phyloP scores from a whole-genome alignment of 768 basidiomycete species.

The Chlorophyllum brunneum region DNA sequence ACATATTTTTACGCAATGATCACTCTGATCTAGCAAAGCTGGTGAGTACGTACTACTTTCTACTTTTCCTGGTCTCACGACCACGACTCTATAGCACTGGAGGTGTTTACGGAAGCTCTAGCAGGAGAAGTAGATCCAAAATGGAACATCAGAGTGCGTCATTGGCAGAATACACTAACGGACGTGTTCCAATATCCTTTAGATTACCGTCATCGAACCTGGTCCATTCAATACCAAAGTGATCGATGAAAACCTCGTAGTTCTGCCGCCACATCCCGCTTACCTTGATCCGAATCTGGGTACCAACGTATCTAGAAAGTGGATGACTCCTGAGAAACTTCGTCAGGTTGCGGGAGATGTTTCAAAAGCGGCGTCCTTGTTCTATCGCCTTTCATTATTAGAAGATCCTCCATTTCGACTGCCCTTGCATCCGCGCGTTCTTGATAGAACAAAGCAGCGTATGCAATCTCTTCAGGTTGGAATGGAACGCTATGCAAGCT shows the following conservation, averaged over 20 bases:
- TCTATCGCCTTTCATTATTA: slow-evolving; percentile 6
- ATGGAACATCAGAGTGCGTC: slow-evolving; percentile 45
- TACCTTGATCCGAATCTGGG: slow-evolving; percentile 15
- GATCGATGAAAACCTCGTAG: slow-evolving; percentile 11
- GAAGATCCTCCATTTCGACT: slow-evolving; percentile 8
- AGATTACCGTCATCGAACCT: slow-evolving; percentile 19
- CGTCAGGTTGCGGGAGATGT: not conserved
- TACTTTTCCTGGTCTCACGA: too few relatives aligned
- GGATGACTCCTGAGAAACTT: slow-evolving; percentile 9
- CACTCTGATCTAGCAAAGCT: slow-evolving; percentile 16
- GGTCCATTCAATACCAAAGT: slow-evolving; percentile 17
- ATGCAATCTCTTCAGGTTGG: not conserved
- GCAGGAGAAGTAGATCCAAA: slow-evolving; percentile 36
- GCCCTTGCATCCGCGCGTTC: slow-evolving; percentile 4
- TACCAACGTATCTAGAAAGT: slow-evolving; percentile 6
- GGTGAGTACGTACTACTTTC: not conserved
- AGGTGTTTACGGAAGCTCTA: slow-evolving; percentile 35
- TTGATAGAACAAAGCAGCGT: not conserved
- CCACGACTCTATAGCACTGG: too few relatives aligned
- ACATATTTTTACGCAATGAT: not conserved
- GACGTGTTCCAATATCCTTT: not conserved
- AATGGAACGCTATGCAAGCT: slow-evolving; percentile 1
- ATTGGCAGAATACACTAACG: not conserved
- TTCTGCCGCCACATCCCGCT: slow-evolving; percentile 18
- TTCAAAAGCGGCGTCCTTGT: not conserved